Conservation (phyloP, 139 green algal genomes). For the Spirogloea muscicola region DNA sequence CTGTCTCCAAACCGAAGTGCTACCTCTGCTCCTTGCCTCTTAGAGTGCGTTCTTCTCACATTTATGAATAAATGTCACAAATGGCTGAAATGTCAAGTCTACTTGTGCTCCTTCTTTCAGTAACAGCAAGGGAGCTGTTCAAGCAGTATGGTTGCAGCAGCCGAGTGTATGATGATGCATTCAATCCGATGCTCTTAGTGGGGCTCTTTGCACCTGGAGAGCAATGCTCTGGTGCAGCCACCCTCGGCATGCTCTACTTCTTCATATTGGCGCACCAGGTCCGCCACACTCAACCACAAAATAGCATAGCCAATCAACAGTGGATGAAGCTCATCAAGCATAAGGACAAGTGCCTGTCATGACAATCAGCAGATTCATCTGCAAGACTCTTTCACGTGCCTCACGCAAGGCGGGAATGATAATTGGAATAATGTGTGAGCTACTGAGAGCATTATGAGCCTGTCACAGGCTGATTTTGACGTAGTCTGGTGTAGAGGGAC, state of each 20-base stretch:
- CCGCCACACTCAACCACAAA: not conserved
- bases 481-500: constrained; percentile 47
- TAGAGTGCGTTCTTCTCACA: not conserved
- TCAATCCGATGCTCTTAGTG: constrained; percentile 35
- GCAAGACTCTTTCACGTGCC: too few relatives aligned
- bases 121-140: not conserved
- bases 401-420: too few relatives aligned
- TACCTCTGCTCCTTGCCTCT: not conserved
- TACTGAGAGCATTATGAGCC: too few relatives aligned
- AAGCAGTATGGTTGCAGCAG: constrained; percentile 21
- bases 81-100: not conserved
- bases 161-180: constrained; percentile 11
- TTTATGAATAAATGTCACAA: too few relatives aligned
- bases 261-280: constrained; percentile 41
- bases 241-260: constrained; percentile 11
- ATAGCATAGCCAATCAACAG: not conserved
- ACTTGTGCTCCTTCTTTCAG: not conserved
- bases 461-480: constrained; percentile 45
- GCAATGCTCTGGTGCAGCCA: constrained; percentile 11
- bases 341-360: not conserved
- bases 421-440: too few relatives aligned
- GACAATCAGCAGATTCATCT: too few relatives aligned
- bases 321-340: not conserved
- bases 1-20: not conserved
- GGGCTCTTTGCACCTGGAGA: constrained; percentile 26